phyloP scores from a whole-genome alignment of 305 asterid genomes.

The Petunia hybrid region DNA sequence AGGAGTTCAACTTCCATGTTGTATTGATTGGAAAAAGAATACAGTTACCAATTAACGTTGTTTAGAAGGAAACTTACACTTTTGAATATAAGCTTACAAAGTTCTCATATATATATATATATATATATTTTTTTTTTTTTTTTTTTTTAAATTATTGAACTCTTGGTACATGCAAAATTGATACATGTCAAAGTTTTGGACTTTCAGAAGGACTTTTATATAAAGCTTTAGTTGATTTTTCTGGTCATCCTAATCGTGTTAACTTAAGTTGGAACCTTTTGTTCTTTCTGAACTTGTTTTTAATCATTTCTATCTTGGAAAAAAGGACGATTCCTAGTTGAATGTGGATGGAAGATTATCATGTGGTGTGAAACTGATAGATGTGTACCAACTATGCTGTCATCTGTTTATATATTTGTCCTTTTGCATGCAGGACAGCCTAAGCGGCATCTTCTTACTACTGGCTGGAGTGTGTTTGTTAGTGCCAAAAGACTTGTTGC shows the following conservation, averaged over 20 bases:
- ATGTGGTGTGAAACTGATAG: constrained; percentile 3
- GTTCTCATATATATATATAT: neutral
- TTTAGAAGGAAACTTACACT: constrained; percentile 7
- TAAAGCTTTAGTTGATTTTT: constrained; percentile 21
- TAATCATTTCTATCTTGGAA: neutral
- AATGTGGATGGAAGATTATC: constrained; percentile 6
- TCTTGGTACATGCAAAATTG: constrained; percentile 3
- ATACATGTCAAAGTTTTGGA: neutral
- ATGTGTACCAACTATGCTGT: neutral
- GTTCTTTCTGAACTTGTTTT: neutral
- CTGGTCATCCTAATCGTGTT: neutral
- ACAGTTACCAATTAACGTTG: constrained; percentile 2
- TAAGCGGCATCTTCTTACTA: constrained; percentile 93
- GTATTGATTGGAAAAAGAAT: constrained; percentile 18
- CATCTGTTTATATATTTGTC: neutral
- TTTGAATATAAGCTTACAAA: neutral
- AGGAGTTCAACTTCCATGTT: neutral
- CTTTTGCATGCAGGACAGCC: constrained; percentile 83
- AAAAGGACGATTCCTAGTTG: constrained; percentile 15
- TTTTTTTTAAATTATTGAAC: neutral
- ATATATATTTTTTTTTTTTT: neutral
- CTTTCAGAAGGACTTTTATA: neutral
- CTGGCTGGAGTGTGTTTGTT: constrained; percentile 99
- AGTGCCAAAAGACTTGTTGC: constrained; percentile 96
- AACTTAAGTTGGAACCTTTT: neutral